Evolutionary conservation across 192 early-diverging fungal species (phyloP).

Genomic region (Backusella psychrophila): DNA sequence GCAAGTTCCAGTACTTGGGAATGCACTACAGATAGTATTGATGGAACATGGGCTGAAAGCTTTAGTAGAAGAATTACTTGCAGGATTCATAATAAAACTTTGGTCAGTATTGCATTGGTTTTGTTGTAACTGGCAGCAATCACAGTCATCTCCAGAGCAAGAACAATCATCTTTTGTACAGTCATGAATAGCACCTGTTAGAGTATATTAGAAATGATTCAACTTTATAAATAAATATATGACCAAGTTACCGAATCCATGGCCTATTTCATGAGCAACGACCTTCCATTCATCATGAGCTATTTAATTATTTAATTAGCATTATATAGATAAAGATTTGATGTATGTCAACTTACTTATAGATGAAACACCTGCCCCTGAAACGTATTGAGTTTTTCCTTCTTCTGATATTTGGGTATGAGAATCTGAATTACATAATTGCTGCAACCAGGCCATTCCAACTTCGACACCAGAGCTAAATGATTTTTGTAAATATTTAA

Average conservation of each 20-base stretch:
- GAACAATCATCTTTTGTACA: constrained; percentile 70
- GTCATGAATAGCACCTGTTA: constrained; percentile 84
- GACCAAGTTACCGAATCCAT: constrained; percentile 56
- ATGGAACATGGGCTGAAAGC: constrained; percentile 67
- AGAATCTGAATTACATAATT: constrained; percentile 61
- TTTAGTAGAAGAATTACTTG: constrained; percentile 53
- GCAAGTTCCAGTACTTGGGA: constrained; percentile 26
- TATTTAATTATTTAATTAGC: not conserved
- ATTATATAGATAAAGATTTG: not conserved
- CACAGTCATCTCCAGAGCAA: constrained; percentile 38
- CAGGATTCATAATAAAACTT: constrained; percentile 49
- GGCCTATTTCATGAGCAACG: constrained; percentile 93
- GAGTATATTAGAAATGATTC: not conserved
- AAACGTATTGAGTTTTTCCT: constrained; percentile 55
- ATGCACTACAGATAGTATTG: constrained; percentile 46
- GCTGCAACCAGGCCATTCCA: constrained; percentile 88
- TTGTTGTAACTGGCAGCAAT: constrained; percentile 50
- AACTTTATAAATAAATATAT: not conserved
- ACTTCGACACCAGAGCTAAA: constrained; percentile 70
- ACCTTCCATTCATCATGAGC: constrained; percentile 87
- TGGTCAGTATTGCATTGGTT: not conserved
- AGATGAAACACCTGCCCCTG: constrained; percentile 85
- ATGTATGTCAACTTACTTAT: constrained; percentile 41
- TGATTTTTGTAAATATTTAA: not conserved
- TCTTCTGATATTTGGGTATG: constrained; percentile 45